These are phyloP conservation scores for Hyphopichia pseudoburtonii DNA, from an alignment of 1,139 yeast species.

Conservation along the genomic window DNA sequence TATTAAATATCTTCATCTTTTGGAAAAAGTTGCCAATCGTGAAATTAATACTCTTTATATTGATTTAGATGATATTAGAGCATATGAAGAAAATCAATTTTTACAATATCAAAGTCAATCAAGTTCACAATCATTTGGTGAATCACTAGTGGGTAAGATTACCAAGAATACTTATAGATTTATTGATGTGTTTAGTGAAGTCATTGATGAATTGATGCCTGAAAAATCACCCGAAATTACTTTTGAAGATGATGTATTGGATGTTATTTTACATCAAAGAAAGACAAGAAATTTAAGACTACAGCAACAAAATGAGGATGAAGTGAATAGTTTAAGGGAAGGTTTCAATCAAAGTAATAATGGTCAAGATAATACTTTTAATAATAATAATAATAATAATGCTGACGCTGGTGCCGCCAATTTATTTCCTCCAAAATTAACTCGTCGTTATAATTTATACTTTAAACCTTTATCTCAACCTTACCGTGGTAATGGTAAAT, in stretches of 20 bases:
- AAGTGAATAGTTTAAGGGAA: slow-evolving; percentile 38
- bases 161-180: slow-evolving; percentile 76
- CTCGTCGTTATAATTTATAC: slow-evolving; percentile 83
- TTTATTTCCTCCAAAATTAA: slow-evolving; percentile 80
- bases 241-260: slow-evolving; percentile 87
- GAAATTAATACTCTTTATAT: slow-evolving; percentile 65
- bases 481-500: slow-evolving; percentile 44
- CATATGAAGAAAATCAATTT: slow-evolving; percentile 53
- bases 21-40: slow-evolving; percentile 84
- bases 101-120: slow-evolving; percentile 22
- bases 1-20: slow-evolving; percentile 73
- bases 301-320: slow-evolving; percentile 65
- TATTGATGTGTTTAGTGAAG: slow-evolving; percentile 70
- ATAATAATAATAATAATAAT: slow-evolving; percentile 19
- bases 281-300: slow-evolving; percentile 74
- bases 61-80: slow-evolving; percentile 81
- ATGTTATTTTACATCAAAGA: slow-evolving; percentile 89
- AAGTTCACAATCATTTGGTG: slow-evolving; percentile 24
- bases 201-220: slow-evolving; percentile 82
- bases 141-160: slow-evolving; percentile 55
- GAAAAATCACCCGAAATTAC: slow-evolving; percentile 73
- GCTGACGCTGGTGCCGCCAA: slow-evolving; percentile 29
- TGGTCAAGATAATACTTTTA: slow-evolving; percentile 8
- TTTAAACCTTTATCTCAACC: slow-evolving; percentile 71
- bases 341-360: slow-evolving; percentile 22